A percentile compares a stretch with the other conserved stretches of the same genome.
These are phyloP conservation scores for Clavaria fumosa DNA, from an alignment of 768 basidiomycete species.

Conservation along the genomic window DNA sequence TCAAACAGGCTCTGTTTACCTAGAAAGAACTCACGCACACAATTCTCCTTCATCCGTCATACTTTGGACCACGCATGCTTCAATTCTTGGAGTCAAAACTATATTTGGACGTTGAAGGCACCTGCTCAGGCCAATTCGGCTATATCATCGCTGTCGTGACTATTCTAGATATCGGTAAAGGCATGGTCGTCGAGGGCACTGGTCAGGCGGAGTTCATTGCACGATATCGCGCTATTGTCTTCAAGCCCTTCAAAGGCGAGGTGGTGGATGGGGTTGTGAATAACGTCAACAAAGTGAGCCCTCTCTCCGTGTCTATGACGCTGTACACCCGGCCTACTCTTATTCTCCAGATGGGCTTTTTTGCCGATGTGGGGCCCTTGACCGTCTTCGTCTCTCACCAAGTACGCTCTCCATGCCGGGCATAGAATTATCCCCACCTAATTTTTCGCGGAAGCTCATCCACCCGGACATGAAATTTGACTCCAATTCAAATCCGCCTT, in stretches of 20 bases:
- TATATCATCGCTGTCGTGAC: conserved; percentile 88
- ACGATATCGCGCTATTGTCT: conserved; percentile 90
- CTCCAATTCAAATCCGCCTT: too few species aligned
- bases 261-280: conserved; percentile 94
- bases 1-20: conserved; percentile 4
- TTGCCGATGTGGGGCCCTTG: conserved; percentile 89
- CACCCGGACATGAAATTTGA: conserved; percentile 92
- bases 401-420: conserved; percentile 28
- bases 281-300: conserved; percentile 82
- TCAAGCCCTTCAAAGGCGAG: conserved; percentile 99
- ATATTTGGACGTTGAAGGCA: conserved; percentile 93
- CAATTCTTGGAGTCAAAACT: conserved; percentile 87
- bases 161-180: conserved; percentile 83
- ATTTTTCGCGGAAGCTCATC: conserved; percentile 48
- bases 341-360: conserved; percentile 97
- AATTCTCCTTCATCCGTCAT: conserved; percentile 93
- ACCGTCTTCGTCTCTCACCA: conserved; percentile 93
- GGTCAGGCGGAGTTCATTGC: conserved; percentile 96
- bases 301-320: not conserved
- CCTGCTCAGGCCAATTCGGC: conserved; percentile 89
- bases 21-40: conserved; percentile 98
- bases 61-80: conserved; percentile 92
- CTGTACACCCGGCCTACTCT: not conserved
- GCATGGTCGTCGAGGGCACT: conserved; percentile 79
- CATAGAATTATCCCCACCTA: not conserved